A percentile compares a stretch with the other conserved stretches of the same genome.
Conservation (phyloP, 2,329 filamentous ascomycete genomes). For the Epicoccum sorghinum region DNA sequence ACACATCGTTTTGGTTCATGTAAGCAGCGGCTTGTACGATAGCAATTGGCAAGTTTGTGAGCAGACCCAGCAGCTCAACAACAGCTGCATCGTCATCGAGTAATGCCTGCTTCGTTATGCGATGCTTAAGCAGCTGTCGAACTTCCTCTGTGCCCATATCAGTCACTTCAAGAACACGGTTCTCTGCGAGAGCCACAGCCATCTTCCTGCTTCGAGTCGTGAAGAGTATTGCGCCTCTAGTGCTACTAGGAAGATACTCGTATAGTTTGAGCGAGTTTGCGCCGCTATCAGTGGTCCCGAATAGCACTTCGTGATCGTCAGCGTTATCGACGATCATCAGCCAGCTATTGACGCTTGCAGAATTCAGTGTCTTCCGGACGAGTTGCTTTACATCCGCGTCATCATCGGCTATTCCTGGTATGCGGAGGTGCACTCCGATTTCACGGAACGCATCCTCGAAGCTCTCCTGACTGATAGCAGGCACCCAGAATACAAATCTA, state of each 20-base stretch:
- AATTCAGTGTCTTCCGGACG: conserved; percentile 44
- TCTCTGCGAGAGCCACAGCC: conserved; percentile 16
- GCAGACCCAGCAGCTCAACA: conserved; percentile 36
- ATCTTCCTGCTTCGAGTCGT: conserved; percentile 29
- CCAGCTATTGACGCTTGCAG: conserved; percentile 41
- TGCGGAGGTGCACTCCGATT: conserved; percentile 17
- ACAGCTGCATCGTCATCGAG: conserved; percentile 17
- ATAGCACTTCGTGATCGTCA: conserved; percentile 47
- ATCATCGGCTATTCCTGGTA: conserved; percentile 29
- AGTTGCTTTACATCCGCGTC: conserved; percentile 46
- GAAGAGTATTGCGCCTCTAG: conserved; percentile 41
- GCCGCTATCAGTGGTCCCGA: conserved; percentile 12
- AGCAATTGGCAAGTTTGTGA: conserved; percentile 22
- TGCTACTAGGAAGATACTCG: conserved; percentile 41
- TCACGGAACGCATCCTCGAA: conserved; percentile 29
- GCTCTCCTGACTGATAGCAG: conserved; percentile 24
- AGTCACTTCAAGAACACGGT: conserved; percentile 25
- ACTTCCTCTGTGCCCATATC: conserved; percentile 16
- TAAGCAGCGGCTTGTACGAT: conserved; percentile 18
- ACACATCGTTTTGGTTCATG: conserved; percentile 35
- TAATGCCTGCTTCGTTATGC: conserved; percentile 13
- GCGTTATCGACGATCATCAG: conserved; percentile 56
- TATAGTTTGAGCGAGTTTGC: conserved; percentile 15
- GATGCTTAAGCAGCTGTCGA: neutral
- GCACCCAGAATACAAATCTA: conserved; percentile 25